Conservation (phyloP, 2,329 filamentous ascomycete species). For the Bipolaris sorokiniana region DNA sequence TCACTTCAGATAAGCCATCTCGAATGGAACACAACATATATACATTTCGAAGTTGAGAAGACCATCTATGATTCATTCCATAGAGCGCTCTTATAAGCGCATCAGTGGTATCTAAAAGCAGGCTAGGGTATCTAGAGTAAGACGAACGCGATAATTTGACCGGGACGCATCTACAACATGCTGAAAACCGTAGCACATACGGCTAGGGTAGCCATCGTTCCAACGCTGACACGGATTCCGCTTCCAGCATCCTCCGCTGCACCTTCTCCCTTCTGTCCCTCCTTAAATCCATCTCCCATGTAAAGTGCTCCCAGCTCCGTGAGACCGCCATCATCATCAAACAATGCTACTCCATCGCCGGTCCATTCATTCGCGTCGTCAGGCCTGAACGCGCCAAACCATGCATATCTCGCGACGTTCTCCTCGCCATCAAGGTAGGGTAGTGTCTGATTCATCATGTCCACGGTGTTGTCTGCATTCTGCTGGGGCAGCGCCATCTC, state of each 20-base stretch:
- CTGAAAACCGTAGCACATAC: conserved; percentile 6
- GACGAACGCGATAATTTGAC: background rate
- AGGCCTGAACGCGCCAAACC: conserved; percentile 45
- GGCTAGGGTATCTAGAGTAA: conserved; percentile 9
- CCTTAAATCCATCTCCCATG: conserved; percentile 37
- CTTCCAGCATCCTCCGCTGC: conserved; percentile 21
- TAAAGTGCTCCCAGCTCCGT: conserved; percentile 44
- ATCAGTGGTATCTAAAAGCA: conserved; percentile 1
- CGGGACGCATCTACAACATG: conserved; percentile 1
- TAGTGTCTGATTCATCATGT: conserved; percentile 72
- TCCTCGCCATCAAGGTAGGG: conserved; percentile 70
- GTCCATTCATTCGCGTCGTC: conserved; percentile 47
- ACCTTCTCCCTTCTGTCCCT: conserved; percentile 42
- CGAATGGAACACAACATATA: too few species aligned
- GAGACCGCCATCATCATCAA: conserved; percentile 40
- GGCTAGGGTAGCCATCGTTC: conserved; percentile 15
- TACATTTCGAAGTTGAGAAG: too few species aligned
- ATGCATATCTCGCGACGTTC: conserved; percentile 50
- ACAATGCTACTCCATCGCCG: conserved; percentile 44
- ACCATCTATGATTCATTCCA: background rate
- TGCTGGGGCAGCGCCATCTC: conserved; percentile 71
- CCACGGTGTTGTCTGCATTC: conserved; percentile 63
- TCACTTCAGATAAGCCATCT: too few species aligned
- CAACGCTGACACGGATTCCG: conserved; percentile 14
- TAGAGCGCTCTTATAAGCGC: background rate